Conservation (phyloP, 176 grass and related monocot species). For the Themeda triandra region DNA sequence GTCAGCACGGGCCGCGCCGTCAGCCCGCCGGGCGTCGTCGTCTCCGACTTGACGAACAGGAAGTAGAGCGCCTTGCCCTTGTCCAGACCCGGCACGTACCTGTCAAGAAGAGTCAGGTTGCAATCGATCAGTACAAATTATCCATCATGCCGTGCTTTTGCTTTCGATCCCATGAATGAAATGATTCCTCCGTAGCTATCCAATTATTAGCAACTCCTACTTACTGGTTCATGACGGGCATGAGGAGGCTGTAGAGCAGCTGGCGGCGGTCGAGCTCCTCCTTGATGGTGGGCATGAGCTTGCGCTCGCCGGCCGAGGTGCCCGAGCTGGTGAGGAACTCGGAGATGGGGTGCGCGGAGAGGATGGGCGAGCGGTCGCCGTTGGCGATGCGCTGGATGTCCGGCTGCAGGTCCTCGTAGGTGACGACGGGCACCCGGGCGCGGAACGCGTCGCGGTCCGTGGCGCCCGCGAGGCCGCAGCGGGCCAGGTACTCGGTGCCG, state of each 20-base stretch:
- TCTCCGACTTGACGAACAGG: conserved; percentile 77
- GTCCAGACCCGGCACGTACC: conserved; percentile 51
- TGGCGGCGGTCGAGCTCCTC: conserved; percentile 58
- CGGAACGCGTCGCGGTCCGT: conserved; percentile 50
- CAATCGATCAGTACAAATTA: too few species aligned
- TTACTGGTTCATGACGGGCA: conserved; percentile 70
- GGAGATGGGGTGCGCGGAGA: conserved; percentile 60
- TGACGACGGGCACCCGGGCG: conserved; percentile 54
- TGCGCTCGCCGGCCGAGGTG: conserved; percentile 63
- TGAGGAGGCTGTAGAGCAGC: conserved; percentile 64
- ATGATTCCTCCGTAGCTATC: too few species aligned
- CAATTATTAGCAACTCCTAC: too few species aligned
- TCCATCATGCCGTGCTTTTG: too few species aligned
- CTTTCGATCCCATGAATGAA: too few species aligned
- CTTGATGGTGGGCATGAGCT: conserved; percentile 63
- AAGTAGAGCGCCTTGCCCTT: conserved; percentile 79
- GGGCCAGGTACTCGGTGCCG: conserved; percentile 55
- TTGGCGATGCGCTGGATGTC: conserved; percentile 74
- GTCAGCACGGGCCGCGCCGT: conserved; percentile 55
- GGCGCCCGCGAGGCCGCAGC: conserved; percentile 50
- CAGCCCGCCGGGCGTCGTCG: conserved; percentile 54
- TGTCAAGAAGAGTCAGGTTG: neutral
- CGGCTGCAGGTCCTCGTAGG: conserved; percentile 68
- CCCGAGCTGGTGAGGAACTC: conserved; percentile 77
- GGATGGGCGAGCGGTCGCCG: conserved; percentile 67